A percentile compares a stretch with the other conserved stretches of the same genome.
Conservation (phyloP, 495 filamentous ascomycete species). For the Xeromyces bisporus region DNA sequence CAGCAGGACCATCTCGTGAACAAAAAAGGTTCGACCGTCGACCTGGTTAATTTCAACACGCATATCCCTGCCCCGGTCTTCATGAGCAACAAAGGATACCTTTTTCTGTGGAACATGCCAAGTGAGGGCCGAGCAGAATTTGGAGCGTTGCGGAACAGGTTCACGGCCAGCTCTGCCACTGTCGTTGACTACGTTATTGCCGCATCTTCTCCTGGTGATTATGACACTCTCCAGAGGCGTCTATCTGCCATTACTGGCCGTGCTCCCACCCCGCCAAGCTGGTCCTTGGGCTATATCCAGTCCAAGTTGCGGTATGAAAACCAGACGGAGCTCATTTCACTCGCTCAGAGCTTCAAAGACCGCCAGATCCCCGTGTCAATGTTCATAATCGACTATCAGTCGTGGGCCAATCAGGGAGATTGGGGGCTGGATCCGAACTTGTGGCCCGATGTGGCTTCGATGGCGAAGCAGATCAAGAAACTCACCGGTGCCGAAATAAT, state of each 20-base stretch:
- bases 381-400: conserved; percentile 20
- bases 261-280: conserved; percentile 13
- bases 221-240: conserved; percentile 13
- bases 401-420: conserved; percentile 19
- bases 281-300: conserved; percentile 16
- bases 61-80: too few species aligned
- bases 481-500: conserved; percentile 18
- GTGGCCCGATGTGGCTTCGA: conserved; percentile 11
- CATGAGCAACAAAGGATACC: too few species aligned
- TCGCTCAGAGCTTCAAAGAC: conserved; percentile 10
- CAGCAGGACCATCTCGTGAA: too few species aligned
- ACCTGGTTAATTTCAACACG: too few species aligned
- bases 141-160: too few species aligned
- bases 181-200: conserved; percentile 16
- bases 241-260: conserved; percentile 13
- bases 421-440: conserved; percentile 14
- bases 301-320: conserved; percentile 20
- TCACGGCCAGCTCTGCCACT: too few species aligned
- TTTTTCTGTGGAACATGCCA: too few species aligned
- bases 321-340: conserved; percentile 10
- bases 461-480: conserved; percentile 12
- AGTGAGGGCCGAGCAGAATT: too few species aligned
- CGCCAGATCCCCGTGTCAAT: conserved; percentile 12
- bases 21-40: too few species aligned
- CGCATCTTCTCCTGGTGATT: conserved; percentile 8